These are phyloP conservation scores for Ustanciosporium gigantosporum DNA, from an alignment of 1,284 basidiomycete genomes.

Conservation along the genomic window DNA sequence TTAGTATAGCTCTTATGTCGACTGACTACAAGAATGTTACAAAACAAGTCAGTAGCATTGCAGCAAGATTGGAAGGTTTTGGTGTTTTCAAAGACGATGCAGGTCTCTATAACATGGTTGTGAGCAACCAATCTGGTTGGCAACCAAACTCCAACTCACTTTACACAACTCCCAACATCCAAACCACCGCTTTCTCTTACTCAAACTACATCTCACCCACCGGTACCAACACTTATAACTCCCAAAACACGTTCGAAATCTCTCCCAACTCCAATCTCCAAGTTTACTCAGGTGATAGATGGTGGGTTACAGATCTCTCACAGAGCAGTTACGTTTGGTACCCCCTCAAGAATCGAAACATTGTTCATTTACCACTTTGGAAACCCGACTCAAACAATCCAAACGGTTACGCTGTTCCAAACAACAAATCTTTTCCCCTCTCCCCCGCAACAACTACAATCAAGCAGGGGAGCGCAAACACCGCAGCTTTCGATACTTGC, in stretches of 20 bases:
- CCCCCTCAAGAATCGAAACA: background rate
- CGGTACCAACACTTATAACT: constrained; percentile 9
- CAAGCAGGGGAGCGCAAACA: background rate
- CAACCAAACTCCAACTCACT: constrained; percentile 16
- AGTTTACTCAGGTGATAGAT: constrained; percentile 17
- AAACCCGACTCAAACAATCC: background rate
- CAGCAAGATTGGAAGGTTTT: constrained; percentile 11
- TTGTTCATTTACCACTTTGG: constrained; percentile 12
- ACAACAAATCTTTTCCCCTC: constrained; percentile 5
- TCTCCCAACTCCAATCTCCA: constrained; percentile 3
- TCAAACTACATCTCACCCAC: constrained; percentile 8
- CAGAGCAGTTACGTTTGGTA: constrained; percentile 18
- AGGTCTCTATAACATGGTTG: constrained; percentile 18
- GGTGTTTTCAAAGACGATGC: constrained; percentile 10
- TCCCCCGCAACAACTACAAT: constrained; percentile 1
- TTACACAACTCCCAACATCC: constrained; percentile 6
- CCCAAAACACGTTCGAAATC: constrained; percentile 23
- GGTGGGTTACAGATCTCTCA: constrained; percentile 13
- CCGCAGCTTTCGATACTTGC: constrained; percentile 3
- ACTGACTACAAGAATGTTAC: constrained; percentile 12
- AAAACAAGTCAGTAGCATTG: background rate
- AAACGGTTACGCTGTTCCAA: constrained; percentile 1
- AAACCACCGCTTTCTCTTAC: constrained; percentile 1
- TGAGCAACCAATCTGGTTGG: constrained; percentile 13
- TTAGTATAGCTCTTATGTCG: constrained; percentile 8